Conservation (phyloP, 768 basidiomycete species). For the Tubosaeta brunneosetosa region DNA sequence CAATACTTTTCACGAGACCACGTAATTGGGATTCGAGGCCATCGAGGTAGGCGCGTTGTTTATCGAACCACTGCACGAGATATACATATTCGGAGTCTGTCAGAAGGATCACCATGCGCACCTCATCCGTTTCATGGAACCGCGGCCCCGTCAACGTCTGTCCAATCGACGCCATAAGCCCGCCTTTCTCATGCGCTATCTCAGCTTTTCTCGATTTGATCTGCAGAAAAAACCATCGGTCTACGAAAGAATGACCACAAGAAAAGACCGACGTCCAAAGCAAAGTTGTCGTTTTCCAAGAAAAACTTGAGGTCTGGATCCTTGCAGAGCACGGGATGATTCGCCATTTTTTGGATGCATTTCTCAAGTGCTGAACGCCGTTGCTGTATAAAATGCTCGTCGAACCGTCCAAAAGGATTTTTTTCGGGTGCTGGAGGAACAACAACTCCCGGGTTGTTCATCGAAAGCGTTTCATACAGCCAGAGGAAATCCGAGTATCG, state of each 20-base stretch:
- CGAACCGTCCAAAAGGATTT: constrained; percentile 88
- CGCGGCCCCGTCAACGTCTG: constrained; percentile 73
- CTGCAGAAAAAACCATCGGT: constrained; percentile 34
- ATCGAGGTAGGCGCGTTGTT: constrained; percentile 80
- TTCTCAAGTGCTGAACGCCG: constrained; percentile 80
- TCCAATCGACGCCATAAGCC: constrained; percentile 80
- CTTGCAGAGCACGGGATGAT: constrained; percentile 85
- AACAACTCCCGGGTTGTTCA: constrained; percentile 94
- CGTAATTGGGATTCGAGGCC: constrained; percentile 86
- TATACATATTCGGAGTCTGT: background rate
- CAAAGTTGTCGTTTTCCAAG: constrained; percentile 89
- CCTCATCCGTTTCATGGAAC: constrained; percentile 88
- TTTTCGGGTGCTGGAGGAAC: constrained; percentile 98
- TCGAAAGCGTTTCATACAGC: constrained; percentile 83
- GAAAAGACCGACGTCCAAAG: constrained; percentile 67
- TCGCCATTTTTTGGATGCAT: constrained; percentile 89
- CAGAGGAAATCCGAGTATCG: constrained; percentile 97
- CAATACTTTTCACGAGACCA: constrained; percentile 81
- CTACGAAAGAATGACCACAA: background rate
- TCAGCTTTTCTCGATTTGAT: constrained; percentile 86
- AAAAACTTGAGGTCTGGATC: constrained; percentile 88
- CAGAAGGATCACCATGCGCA: constrained; percentile 23
- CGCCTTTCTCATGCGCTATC: constrained; percentile 70
- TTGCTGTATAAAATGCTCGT: constrained; percentile 86
- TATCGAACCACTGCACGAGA: constrained; percentile 81